phyloP scores from a whole-genome alignment of 768 basidiomycete species.

The Sarcodon aspratus region DNA sequence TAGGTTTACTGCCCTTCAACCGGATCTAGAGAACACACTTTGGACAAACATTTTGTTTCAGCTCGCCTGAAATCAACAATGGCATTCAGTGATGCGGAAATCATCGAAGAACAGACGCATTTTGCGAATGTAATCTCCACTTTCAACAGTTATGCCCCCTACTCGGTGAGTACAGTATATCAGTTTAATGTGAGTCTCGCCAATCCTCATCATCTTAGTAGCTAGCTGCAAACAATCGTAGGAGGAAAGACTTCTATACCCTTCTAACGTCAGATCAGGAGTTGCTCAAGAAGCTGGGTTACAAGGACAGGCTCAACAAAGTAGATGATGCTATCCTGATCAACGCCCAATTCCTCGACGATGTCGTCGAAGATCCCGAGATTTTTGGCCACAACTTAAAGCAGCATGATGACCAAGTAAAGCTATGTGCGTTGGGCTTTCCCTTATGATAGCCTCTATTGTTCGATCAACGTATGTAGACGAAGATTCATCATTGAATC shows the following conservation, averaged over 20 bases:
- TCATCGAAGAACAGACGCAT: constrained; percentile 52
- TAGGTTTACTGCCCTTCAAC: no score
- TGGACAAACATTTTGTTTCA: no score
- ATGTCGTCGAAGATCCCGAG: constrained; percentile 68
- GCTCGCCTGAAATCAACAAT: constrained; percentile 1
- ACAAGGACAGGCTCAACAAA: constrained; percentile 64
- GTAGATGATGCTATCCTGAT: constrained; percentile 73
- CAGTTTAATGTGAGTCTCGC: not conserved
- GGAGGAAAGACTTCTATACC: constrained; percentile 68
- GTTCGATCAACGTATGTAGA: not conserved
- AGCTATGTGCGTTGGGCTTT: constrained; percentile 2
- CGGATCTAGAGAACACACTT: no score
- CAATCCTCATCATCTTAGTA: constrained; percentile 10
- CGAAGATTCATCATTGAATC: not conserved
- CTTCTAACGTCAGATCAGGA: constrained; percentile 61
- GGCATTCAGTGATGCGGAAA: constrained; percentile 18
- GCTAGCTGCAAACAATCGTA: constrained; percentile 49
- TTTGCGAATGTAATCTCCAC: constrained; percentile 68
- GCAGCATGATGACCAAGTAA: constrained; percentile 17
- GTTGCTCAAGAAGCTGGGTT: constrained; percentile 57
- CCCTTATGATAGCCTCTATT: not conserved
- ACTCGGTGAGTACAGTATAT: constrained; percentile 46
- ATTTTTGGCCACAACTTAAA: constrained; percentile 57
- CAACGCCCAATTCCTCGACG: constrained; percentile 69
- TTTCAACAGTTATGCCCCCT: constrained; percentile 64